A percentile compares a stretch with the other conserved stretches of the same genome.
phyloP scores from a whole-genome alignment of 352 stramenopile species.

The Phytophthora sp. region DNA sequence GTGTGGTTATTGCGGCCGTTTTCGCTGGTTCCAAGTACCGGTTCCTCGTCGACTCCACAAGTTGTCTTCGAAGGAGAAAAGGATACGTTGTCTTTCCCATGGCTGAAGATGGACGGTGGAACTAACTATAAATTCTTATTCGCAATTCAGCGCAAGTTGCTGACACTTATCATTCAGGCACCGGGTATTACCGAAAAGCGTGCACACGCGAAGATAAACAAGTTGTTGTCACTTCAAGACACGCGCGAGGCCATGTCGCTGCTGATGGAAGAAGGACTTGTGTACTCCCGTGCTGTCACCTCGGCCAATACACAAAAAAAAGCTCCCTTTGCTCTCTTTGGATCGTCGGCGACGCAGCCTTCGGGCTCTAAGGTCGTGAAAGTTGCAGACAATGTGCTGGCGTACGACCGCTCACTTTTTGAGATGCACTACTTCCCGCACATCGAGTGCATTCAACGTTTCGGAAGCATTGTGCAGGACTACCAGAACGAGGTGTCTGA shows the following conservation, averaged over 20 bases:
- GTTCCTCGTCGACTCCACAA: constrained; percentile 27
- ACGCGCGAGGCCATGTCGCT: constrained; percentile 71
- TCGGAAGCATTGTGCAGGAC: constrained; percentile 78
- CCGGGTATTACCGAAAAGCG: constrained; percentile 70
- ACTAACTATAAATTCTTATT: constrained; percentile 81
- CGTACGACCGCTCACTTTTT: constrained; percentile 53
- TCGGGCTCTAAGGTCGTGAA: constrained; percentile 42
- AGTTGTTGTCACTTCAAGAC: constrained; percentile 74
- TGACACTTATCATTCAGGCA: constrained; percentile 55
- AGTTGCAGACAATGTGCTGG: constrained; percentile 46
- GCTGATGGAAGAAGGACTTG: constrained; percentile 73
- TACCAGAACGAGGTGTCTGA: constrained; percentile 66
- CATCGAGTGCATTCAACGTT: constrained; percentile 80
- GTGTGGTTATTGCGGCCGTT: constrained; percentile 76
- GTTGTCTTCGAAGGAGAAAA: constrained; percentile 82
- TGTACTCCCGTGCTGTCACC: constrained; percentile 60
- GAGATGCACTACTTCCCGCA: constrained; percentile 80
- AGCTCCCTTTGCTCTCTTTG: constrained; percentile 43
- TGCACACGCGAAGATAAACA: constrained; percentile 59
- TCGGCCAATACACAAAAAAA: neutral
- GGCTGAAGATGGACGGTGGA: constrained; percentile 83
- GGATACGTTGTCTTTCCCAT: constrained; percentile 77
- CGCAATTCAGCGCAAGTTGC: constrained; percentile 76
- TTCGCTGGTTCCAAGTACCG: constrained; percentile 45
- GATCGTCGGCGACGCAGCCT: constrained; percentile 11